Evolutionary conservation across 2,329 filamentous ascomycete species (phyloP), one percentile per base, ranked within the genome.

Genomic region (Uncinocarpus reesii): DNA sequence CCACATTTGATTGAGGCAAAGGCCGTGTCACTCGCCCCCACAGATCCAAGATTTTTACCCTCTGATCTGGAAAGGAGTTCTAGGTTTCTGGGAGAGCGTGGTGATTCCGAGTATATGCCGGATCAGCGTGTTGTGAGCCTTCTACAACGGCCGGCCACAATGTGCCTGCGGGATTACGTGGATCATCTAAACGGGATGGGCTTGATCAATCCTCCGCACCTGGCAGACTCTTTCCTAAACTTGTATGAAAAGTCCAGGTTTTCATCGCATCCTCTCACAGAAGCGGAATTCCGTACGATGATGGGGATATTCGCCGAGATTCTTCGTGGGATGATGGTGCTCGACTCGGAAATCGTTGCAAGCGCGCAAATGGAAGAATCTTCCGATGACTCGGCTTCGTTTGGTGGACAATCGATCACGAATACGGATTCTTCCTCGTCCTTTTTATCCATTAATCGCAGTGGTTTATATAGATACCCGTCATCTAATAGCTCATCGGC

Each of bases 1-100:
- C 86, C 89, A 1, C 83, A 93, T 60, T 74, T 96, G 23, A 85
- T 96, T 53, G 90, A 96, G 69, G 90, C 86, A 7, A 90, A 90
- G 64, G 90, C 88, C 1, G 79, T 95, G n/a, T 88, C 86, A 0
- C 76, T 95, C 31, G 86, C 84, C 0, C 86, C 82, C 24, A 71
- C 73, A 0, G 73, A 76, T 54, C 71, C 74, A 3, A 63, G 67
- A 2, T 58, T 61, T 59, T 63, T 62, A 52, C 56, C 53, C 16
- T 51, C 48, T 8, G 36, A 34, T 38, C n/a, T 21, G 2, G 21
- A 21, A 5, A n/a, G 16, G 18, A 21, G 18, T 13, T 8, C 29
- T 29, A 31, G 13, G 16, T 7, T 10, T 20, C n/a, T 21, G 20
- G 28, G 58, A 60, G 15, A 64, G 65, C 2, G 53, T 10, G 49